These are phyloP conservation scores for Dactylellina drechsleri DNA, from an alignment of 2,329 filamentous ascomycete genomes.

Conservation along the genomic window DNA sequence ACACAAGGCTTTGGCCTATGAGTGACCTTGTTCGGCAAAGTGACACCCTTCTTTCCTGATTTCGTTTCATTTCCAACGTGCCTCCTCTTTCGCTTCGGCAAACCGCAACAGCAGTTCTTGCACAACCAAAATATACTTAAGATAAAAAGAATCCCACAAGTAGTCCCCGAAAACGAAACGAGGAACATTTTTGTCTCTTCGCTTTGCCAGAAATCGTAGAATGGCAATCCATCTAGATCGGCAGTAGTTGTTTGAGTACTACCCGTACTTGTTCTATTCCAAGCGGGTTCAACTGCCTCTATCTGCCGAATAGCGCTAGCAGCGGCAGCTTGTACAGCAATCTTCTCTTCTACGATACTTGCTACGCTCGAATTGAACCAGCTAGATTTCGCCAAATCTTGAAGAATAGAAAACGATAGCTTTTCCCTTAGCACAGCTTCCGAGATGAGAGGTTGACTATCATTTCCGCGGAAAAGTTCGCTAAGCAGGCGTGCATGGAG, in stretches of 20 bases:
- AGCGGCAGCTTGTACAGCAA: background rate
- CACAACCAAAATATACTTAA: background rate
- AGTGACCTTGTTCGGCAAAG: no score
- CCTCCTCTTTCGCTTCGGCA: no score
- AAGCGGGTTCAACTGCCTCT: background rate
- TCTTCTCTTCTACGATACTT: background rate
- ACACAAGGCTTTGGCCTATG: no score
- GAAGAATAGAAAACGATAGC: background rate
- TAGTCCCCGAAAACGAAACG: background rate
- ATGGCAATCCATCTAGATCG: background rate
- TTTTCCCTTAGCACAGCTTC: constrained; percentile 1
- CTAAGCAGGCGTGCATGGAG: background rate
- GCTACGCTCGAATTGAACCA: constrained; percentile 8
- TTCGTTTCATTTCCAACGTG: no score
- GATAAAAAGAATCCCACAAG: background rate
- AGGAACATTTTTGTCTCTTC: background rate
- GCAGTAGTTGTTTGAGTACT: no score
- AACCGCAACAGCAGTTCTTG: no score
- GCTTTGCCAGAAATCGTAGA: background rate
- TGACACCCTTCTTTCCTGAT: no score
- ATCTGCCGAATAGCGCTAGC: background rate
- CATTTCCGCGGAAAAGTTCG: background rate
- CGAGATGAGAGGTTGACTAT: background rate
- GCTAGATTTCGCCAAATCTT: constrained; percentile 2
- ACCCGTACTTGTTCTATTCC: no score